These are phyloP conservation scores for Trichosporon inkin DNA, from an alignment of 1,284 basidiomycete genomes.

Conservation along the genomic window DNA sequence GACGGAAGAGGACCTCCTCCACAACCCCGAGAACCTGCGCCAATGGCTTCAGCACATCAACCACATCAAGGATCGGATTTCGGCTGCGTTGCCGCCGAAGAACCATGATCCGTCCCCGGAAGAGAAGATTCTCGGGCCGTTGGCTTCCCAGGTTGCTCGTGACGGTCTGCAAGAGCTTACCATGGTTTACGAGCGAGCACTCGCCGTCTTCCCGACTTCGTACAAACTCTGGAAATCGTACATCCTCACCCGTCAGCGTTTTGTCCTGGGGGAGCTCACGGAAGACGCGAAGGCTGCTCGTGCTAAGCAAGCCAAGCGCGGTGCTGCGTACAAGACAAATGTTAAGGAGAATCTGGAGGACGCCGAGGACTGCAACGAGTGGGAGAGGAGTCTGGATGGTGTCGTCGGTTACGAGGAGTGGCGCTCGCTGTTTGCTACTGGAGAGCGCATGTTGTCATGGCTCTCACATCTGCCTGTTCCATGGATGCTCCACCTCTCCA, in stretches of 20 bases:
- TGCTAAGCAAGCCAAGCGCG: slow-evolving; percentile 61
- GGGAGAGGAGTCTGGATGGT: slow-evolving; percentile 80
- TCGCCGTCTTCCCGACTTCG: slow-evolving; percentile 78
- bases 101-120: slow-evolving; percentile 38
- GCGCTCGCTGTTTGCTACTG: slow-evolving; percentile 79
- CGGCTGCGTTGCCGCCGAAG: slow-evolving; percentile 56
- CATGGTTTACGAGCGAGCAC: slow-evolving; percentile 87
- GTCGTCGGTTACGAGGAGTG: slow-evolving; percentile 92
- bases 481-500: slow-evolving; percentile 88
- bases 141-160: slow-evolving; percentile 68
- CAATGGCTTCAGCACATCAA: slow-evolving; percentile 88
- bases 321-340: slow-evolving; percentile 74
- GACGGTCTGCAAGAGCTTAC: slow-evolving; percentile 75
- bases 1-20: slow-evolving; percentile 91
- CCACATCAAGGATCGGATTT: slow-evolving; percentile 63
- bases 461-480: slow-evolving; percentile 77
- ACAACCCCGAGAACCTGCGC: slow-evolving; percentile 84
- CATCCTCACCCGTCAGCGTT: slow-evolving; percentile 74
- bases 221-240: slow-evolving; percentile 97
- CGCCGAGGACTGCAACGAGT: slow-evolving; percentile 76
- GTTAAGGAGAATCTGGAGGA: slow-evolving; percentile 82
- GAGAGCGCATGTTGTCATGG: slow-evolving; percentile 92
- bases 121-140: slow-evolving; percentile 51
- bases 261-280: slow-evolving; percentile 69
- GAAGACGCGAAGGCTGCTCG: slow-evolving; percentile 47